These are phyloP conservation scores for Hyaloscypha variabilis DNA, from an alignment of 495 filamentous ascomycete genomes.

Conservation along the genomic window DNA sequence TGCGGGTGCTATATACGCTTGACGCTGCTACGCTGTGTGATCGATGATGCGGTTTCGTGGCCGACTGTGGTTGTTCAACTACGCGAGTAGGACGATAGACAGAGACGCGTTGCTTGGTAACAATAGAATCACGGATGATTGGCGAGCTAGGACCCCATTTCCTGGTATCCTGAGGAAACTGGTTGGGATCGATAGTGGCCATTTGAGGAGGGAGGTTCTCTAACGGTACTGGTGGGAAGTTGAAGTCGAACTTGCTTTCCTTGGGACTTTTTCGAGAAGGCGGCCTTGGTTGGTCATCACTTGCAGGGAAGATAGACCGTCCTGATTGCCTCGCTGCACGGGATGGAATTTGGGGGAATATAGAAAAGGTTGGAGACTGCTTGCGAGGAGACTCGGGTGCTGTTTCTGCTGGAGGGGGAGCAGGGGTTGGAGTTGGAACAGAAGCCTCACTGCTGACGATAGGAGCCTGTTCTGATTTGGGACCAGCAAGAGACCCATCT, in stretches of 20 bases:
- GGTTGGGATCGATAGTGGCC: neutral
- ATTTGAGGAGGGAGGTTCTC: conserved; percentile 10
- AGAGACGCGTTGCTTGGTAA: conserved; percentile 24
- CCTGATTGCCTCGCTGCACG: conserved; percentile 7
- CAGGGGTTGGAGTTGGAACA: neutral
- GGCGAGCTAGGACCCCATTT: conserved; percentile 12
- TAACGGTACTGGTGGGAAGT: conserved; percentile 8
- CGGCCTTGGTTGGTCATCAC: neutral
- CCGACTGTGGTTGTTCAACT: neutral
- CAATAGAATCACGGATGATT: conserved; percentile 26
- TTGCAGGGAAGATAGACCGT: conserved; percentile 20
- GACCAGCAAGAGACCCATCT: neutral
- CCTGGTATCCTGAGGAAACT: conserved; percentile 19
- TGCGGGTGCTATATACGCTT: conserved; percentile 17
- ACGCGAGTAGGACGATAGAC: conserved; percentile 8
- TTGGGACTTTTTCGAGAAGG: conserved; percentile 8
- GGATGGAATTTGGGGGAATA: conserved; percentile 4
- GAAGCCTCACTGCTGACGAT: conserved; percentile 16
- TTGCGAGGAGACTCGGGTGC: conserved; percentile 1
- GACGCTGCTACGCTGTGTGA: conserved; percentile 22
- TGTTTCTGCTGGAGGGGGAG: too few species aligned
- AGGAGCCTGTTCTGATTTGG: conserved; percentile 21
- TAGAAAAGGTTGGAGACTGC: neutral
- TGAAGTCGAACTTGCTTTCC: neutral
- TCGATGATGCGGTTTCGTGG: neutral